phyloP scores from a whole-genome alignment of 495 filamentous ascomycete species.

The Aspergillus diversus region DNA sequence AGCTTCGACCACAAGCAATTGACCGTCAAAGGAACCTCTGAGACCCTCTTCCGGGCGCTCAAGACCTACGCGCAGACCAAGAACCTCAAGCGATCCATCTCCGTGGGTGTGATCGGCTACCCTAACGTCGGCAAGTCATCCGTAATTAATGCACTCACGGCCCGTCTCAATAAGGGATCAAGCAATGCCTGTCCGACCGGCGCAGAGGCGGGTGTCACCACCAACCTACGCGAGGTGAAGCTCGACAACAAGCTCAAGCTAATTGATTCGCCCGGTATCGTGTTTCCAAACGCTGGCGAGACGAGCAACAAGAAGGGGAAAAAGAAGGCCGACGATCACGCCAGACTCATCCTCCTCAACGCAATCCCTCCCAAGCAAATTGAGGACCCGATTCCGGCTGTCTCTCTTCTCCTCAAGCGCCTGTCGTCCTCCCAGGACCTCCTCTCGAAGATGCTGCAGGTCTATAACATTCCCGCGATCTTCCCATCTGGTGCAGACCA shows the following conservation, averaged over 20 bases:
- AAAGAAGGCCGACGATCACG: constrained; percentile 68
- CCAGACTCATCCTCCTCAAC: constrained; percentile 84
- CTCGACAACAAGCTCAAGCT: constrained; percentile 93
- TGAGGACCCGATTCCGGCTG: constrained; percentile 84
- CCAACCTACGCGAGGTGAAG: constrained; percentile 84
- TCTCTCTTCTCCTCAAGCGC: constrained; percentile 77
- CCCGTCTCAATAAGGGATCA: constrained; percentile 70
- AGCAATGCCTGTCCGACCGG: constrained; percentile 81
- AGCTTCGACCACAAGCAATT: constrained; percentile 91
- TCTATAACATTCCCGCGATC: constrained; percentile 83
- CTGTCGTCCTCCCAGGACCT: constrained; percentile 73
- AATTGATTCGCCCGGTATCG: constrained; percentile 93
- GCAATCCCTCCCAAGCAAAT: constrained; percentile 93
- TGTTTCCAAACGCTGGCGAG: constrained; percentile 70
- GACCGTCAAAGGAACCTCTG: constrained; percentile 82
- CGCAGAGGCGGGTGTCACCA: constrained; percentile 93
- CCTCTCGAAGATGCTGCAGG: constrained; percentile 71
- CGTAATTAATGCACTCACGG: constrained; percentile 91
- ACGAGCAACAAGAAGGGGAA: constrained; percentile 55
- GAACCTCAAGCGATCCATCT: constrained; percentile 85
- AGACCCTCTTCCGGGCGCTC: constrained; percentile 84
- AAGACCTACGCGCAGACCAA: constrained; percentile 86
- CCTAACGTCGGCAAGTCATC: constrained; percentile 98
- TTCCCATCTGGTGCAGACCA: constrained; percentile 67
- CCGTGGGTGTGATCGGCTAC: constrained; percentile 93